These are phyloP conservation scores for Capsicum rhomboideum DNA, from an alignment of 257 asterid species.

Conservation along the genomic window DNA sequence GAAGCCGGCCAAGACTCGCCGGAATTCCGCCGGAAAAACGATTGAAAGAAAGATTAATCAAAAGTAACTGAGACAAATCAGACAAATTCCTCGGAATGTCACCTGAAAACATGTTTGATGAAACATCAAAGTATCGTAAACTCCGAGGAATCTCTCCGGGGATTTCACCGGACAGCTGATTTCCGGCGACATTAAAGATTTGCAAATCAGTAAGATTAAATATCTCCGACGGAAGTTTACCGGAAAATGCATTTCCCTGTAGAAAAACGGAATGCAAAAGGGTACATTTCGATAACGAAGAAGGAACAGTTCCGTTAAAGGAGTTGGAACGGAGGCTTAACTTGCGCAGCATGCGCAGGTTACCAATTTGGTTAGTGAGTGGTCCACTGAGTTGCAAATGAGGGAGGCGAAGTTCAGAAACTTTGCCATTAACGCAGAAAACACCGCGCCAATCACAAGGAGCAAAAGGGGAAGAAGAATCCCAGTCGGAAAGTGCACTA, in stretches of 20 bases:
- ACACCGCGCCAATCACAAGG: conserved; percentile 86
- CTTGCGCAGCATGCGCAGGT: conserved; percentile 55
- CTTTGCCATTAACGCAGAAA: conserved; percentile 26
- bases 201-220: conserved; percentile 41
- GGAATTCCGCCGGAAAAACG: conserved; percentile 48
- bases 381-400: conserved; percentile 41
- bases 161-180: conserved; percentile 38
- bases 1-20: conserved; percentile 42
- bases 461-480: conserved; percentile 37
- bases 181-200: conserved; percentile 41
- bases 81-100: conserved; percentile 30
- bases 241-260: conserved; percentile 44
- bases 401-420: conserved; percentile 52
- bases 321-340: conserved; percentile 51
- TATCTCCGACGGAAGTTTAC: conserved; percentile 22
- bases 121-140: conserved; percentile 41
- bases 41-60: conserved; percentile 46
- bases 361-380: conserved; percentile 33
- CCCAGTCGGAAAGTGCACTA: conserved; percentile 42
- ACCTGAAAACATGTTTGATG: conserved; percentile 47
- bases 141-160: conserved; percentile 29
- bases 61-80: conserved; percentile 22
- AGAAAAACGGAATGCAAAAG: conserved; percentile 40
- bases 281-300: conserved; percentile 39
- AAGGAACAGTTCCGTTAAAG: conserved; percentile 45